These are phyloP conservation scores for Darksidea phi DNA, from an alignment of 495 filamentous ascomycete genomes.

Conservation along the genomic window DNA sequence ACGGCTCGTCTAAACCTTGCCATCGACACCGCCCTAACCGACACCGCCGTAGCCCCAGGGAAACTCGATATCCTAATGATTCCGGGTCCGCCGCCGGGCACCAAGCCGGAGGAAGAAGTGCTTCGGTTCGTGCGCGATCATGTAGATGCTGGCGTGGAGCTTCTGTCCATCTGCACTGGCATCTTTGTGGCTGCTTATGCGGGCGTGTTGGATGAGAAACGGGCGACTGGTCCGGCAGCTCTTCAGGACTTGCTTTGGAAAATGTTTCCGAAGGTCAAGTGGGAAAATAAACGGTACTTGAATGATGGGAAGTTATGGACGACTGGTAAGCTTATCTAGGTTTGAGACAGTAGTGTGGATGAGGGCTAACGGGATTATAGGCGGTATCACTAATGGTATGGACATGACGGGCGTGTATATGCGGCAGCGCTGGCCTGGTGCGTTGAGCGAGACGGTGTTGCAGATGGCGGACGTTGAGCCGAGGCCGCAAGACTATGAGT, in stretches of 20 bases:
- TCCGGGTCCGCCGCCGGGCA: constrained; percentile 25
- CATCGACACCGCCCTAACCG: constrained; percentile 18
- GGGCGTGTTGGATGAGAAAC: constrained; percentile 31
- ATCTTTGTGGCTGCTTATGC: constrained; percentile 28
- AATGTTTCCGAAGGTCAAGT: constrained; percentile 21
- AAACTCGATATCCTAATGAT: constrained; percentile 31
- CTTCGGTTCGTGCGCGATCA: constrained; percentile 26
- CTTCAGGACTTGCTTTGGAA: constrained; percentile 16
- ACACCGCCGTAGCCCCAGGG: constrained; percentile 24
- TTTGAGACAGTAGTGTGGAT: neutral
- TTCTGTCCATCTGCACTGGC: constrained; percentile 30
- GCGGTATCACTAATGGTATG: constrained; percentile 63
- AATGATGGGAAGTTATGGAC: constrained; percentile 31
- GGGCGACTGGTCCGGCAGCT: constrained; percentile 20
- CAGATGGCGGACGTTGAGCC: constrained; percentile 53
- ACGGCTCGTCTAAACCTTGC: constrained; percentile 16
- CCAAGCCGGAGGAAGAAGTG: constrained; percentile 13
- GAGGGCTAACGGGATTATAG: constrained; percentile 37
- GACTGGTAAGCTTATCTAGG: constrained; percentile 48
- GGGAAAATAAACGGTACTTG: constrained; percentile 22
- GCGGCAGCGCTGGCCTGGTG: constrained; percentile 49
- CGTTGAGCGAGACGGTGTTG: constrained; percentile 51
- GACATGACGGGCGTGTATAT: constrained; percentile 60
- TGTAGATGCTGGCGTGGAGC: constrained; percentile 22
- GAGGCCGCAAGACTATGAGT: constrained; percentile 41